Percentiles rank a stretch among this genome's conserved stretches.
Conservation (phyloP, 2,329 filamentous ascomycete genomes). For the Pseudogymnoascus sp. region DNA sequence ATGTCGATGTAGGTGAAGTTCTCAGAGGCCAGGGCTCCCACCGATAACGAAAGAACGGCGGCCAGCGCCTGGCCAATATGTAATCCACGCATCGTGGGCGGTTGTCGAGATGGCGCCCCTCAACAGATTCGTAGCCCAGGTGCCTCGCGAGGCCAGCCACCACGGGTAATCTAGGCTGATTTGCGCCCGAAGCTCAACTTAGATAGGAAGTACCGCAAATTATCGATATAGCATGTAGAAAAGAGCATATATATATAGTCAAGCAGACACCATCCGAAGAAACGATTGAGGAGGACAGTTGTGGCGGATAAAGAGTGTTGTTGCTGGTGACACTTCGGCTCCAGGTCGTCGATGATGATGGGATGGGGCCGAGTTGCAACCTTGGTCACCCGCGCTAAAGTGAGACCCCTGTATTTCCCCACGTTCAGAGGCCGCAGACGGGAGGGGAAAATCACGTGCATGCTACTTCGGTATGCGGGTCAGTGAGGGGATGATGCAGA, state of each 20-base stretch:
- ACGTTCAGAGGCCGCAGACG: neutral
- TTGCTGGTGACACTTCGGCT: neutral
- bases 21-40: conserved; percentile 34
- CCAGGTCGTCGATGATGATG: conserved; percentile 5
- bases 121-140: neutral
- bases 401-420: conserved; percentile 1
- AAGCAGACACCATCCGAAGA: neutral
- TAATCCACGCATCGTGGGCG: conserved; percentile 8
- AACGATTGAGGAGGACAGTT: neutral
- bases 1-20: conserved; percentile 56
- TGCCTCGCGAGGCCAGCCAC: neutral
- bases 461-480: neutral
- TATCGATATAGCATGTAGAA: neutral
- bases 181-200: neutral
- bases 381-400: conserved; percentile 4
- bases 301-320: neutral
- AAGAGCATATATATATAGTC: neutral
- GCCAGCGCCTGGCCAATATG: conserved; percentile 17
- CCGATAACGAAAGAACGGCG: conserved; percentile 34
- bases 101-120: neutral
- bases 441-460: conserved; percentile 1
- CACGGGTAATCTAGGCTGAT: neutral
- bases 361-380: neutral
- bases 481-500: neutral
- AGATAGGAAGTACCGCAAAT: neutral